Conservation (phyloP, 768 basidiomycete species). For the Mycena crocata region DNA sequence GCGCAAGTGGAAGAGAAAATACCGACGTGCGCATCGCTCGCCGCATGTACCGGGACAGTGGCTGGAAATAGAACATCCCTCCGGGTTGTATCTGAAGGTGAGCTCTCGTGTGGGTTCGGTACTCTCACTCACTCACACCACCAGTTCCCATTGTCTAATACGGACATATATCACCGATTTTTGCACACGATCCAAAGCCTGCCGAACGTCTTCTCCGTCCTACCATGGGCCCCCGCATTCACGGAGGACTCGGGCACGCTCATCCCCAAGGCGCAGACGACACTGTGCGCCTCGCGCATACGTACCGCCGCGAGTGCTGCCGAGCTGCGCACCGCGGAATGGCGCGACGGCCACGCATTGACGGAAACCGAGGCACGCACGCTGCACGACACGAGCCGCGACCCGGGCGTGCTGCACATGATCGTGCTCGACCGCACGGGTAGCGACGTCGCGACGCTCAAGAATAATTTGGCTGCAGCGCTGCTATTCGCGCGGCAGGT, state of each 20-base stretch:
- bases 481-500: slow-evolving; percentile 4
- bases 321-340: not conserved
- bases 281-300: slow-evolving; percentile 12
- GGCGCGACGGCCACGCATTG: slow-evolving; percentile 4
- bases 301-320: not conserved
- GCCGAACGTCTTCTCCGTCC: not conserved
- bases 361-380: slow-evolving; percentile 3
- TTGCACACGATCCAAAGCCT: slow-evolving; percentile 7
- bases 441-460: slow-evolving; percentile 1
- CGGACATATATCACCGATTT: slow-evolving; percentile 13
- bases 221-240: slow-evolving; percentile 13
- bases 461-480: slow-evolving; percentile 17
- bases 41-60: not conserved
- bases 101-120: not conserved
- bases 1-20: slow-evolving; percentile 19
- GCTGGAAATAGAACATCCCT: not conserved
- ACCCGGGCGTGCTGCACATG: slow-evolving; percentile 14
- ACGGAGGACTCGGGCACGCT: not conserved
- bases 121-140: not conserved
- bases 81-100: slow-evolving; percentile 27
- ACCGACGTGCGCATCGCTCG: not conserved
- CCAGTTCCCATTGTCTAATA: slow-evolving; percentile 4
- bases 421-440: slow-evolving; percentile 17
- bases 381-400: slow-evolving; percentile 1
- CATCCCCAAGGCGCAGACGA: slow-evolving; percentile 5